These are phyloP conservation scores for Vigna unguiculata DNA, from an alignment of 306 rosid genomes.

Conservation along the genomic window DNA sequence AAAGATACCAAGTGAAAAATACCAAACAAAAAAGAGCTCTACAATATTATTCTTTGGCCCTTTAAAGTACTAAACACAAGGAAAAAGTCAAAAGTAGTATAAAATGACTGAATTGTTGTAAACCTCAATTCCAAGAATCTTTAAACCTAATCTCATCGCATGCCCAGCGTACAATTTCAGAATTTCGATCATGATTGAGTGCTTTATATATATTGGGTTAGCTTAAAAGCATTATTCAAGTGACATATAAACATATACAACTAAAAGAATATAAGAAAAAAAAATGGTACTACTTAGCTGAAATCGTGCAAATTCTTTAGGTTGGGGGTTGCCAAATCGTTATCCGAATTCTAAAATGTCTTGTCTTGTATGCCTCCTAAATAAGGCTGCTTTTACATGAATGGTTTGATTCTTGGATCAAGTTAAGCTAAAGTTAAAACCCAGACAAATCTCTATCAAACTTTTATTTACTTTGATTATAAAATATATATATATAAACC, in stretches of 20 bases:
- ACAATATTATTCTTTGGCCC: slow-evolving; percentile 16
- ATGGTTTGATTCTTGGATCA: slow-evolving; percentile 31
- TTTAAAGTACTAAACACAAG: background rate
- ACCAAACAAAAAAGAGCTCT: background rate
- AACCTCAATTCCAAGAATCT: slow-evolving; percentile 13
- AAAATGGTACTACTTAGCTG: background rate
- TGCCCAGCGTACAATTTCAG: slow-evolving; percentile 9
- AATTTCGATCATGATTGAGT: slow-evolving; percentile 28
- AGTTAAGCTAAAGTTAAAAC: slow-evolving; percentile 44
- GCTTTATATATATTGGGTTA: slow-evolving; percentile 40
- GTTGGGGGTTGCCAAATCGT: slow-evolving; percentile 52
- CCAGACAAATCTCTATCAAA: background rate
- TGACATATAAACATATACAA: background rate
- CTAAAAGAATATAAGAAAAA: background rate
- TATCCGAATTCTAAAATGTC: slow-evolving; percentile 42
- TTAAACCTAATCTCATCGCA: slow-evolving; percentile 26
- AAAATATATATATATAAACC: background rate
- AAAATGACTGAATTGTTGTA: background rate
- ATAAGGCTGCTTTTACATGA: slow-evolving; percentile 38
- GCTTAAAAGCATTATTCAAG: slow-evolving; percentile 46
- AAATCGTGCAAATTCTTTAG: slow-evolving; percentile 32
- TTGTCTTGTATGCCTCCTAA: slow-evolving; percentile 48
- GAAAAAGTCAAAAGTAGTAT: slow-evolving; percentile 38
- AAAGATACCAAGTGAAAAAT: background rate
- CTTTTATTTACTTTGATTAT: background rate